Evolutionary conservation across 805 yeast genomes (phyloP).

Genomic region (Pichia deserticola): DNA sequence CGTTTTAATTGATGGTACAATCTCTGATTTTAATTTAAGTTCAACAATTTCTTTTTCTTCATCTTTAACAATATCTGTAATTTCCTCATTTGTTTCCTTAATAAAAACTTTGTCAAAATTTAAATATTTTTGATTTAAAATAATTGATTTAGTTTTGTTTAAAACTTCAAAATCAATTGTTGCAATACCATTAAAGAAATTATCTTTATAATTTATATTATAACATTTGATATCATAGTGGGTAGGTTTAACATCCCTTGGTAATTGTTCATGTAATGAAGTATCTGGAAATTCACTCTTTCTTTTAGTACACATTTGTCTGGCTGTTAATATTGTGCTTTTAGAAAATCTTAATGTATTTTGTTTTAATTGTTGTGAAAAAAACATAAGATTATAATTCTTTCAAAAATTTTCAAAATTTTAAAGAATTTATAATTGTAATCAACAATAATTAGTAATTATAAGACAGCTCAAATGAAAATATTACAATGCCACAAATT

Average conservation of each 20-base stretch:
- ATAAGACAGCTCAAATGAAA: too few species aligned
- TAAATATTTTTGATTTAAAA: slow-evolving; percentile 42
- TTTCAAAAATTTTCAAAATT: neutral
- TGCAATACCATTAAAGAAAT: slow-evolving; percentile 42
- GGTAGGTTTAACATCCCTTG: slow-evolving; percentile 52
- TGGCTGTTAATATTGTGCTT: neutral
- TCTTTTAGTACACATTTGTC: slow-evolving; percentile 2
- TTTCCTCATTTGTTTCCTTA: slow-evolving; percentile 21
- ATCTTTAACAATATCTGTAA: slow-evolving; percentile 14
- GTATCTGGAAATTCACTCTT: slow-evolving; percentile 17
- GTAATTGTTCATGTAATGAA: slow-evolving; percentile 41
- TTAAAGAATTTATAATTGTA: too few species aligned
- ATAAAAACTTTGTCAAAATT: slow-evolving; percentile 23
- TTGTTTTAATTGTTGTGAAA: neutral
- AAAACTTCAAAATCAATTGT: slow-evolving; percentile 39
- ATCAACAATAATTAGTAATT: too few species aligned
- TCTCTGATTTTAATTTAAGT: slow-evolving; percentile 39
- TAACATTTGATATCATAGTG: slow-evolving; percentile 60
- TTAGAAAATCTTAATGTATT: neutral
- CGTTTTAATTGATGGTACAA: slow-evolving; percentile 21
- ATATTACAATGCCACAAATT: too few species aligned
- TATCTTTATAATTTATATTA: slow-evolving; percentile 48
- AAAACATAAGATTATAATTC: neutral
- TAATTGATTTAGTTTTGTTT: slow-evolving; percentile 36
- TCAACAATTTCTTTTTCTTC: slow-evolving; percentile 54